Evolutionary conservation across 192 early-diverging fungal genomes (phyloP).

Genomic region (Entophlyctis luteolus): DNA sequence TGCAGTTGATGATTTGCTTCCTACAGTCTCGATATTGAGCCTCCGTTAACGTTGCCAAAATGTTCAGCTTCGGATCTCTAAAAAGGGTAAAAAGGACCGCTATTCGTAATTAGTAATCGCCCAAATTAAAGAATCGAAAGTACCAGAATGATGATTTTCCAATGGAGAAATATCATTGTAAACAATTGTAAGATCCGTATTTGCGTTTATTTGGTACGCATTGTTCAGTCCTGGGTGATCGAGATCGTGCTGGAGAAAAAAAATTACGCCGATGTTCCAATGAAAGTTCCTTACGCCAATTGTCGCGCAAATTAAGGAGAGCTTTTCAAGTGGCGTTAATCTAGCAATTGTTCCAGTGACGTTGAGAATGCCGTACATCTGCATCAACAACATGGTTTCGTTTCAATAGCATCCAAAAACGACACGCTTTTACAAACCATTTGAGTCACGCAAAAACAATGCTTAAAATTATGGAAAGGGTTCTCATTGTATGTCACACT

Average conservation of each 20-base stretch:
- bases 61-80: constrained; percentile 20
- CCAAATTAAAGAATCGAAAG: background rate
- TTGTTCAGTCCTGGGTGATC: constrained; percentile 49
- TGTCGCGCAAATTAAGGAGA: constrained; percentile 31
- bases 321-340: constrained; percentile 36
- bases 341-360: constrained; percentile 36
- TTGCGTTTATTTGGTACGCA: constrained; percentile 51
- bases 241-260: constrained; percentile 23
- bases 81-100: constrained; percentile 43
- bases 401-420: background rate
- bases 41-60: constrained; percentile 24
- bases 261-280: background rate
- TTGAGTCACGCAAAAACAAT: constrained; percentile 49
- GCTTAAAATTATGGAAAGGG: constrained; percentile 50
- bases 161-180: constrained; percentile 50
- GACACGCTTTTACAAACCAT: constrained; percentile 27
- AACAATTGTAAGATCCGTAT: constrained; percentile 47
- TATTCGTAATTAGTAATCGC: background rate
- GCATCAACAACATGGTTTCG: background rate
- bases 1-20: constrained; percentile 48
- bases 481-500: constrained; percentile 34
- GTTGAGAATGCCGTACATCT: constrained; percentile 45
- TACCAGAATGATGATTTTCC: constrained; percentile 50
- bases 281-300: constrained; percentile 31
- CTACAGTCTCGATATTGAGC: constrained; percentile 34